Evolutionary conservation across 2,329 filamentous ascomycete species (phyloP), one percentile per base, ranked within the genome.

Genomic region (Neopestalotiopsis clavispora): DNA sequence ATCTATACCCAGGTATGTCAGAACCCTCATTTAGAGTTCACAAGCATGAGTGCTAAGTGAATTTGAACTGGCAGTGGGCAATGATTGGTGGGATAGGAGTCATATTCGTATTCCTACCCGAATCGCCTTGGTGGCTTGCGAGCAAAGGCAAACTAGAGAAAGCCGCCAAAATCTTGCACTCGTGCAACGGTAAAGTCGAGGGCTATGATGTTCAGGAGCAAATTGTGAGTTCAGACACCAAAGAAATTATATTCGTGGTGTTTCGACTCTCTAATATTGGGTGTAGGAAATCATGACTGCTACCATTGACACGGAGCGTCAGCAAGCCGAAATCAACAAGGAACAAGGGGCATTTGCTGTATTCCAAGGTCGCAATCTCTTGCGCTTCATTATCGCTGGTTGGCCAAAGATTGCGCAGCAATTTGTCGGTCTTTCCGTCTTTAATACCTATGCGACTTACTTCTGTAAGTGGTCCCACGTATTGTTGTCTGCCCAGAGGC

Each of bases 41-140:
- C 59, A 10, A 13, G 6, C 6, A 14, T 42, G 7, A 32, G 14
- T 10, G 32, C 59, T 61, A 3, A 34, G 3, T 20, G 7, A 61
- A 3, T 38, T n/a, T 10, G 4, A 4, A 42, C n/a, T 9, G 14
- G 13, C n/a, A 66, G 64, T 66, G 64, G 64, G 64, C 64, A 12
- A 66, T 66, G 64, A 66, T 66, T 34, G 64, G 64, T 2, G 42
- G 42, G 2, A 66, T 66, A 17, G 64, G 20, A 10, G 70, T 83
- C 32, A 78, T 75, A 2, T 71, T 83, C 0, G 77, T 81, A 62
- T 88, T 91, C 79, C 89, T 93, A 77, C 91, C 91, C 0, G 91
- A 94, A 71, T 91, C 89, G 0, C 91, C 90, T 0, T 83, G 91
- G 1, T 92, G 88, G 86, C 84, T 93, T 9, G 79, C 81, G 28